Evolutionary conservation across 768 basidiomycete species (phyloP).

Genomic region (Leccinum uliginosum): DNA sequence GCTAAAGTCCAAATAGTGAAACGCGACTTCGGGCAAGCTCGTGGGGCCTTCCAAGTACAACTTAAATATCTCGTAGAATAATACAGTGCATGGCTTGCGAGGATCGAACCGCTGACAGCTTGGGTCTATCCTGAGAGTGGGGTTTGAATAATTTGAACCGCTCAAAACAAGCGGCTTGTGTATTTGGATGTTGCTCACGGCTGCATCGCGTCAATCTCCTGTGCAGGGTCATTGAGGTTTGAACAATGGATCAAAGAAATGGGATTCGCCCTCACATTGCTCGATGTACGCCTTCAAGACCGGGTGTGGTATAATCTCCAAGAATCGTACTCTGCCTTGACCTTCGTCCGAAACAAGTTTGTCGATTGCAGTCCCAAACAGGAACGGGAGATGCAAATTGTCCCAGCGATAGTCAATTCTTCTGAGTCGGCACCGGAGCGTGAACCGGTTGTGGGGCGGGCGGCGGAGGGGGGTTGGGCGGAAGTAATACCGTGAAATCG

Average conservation of each 20-base stretch:
- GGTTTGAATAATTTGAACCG: too few relatives aligned
- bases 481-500: too few relatives aligned
- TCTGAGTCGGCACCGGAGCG: too few relatives aligned
- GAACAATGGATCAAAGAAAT: slow-evolving; percentile 29
- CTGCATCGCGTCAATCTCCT: slow-evolving; percentile 33
- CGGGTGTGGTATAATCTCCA: slow-evolving; percentile 33
- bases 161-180: slow-evolving; percentile 28
- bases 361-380: slow-evolving; percentile 32
- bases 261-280: slow-evolving; percentile 31
- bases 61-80: slow-evolving; percentile 29
- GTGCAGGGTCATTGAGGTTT: slow-evolving; percentile 24
- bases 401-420: slow-evolving; percentile 31
- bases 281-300: slow-evolving; percentile 32
- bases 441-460: too few relatives aligned
- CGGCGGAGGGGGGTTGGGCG: too few relatives aligned
- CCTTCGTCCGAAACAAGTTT: slow-evolving; percentile 28
- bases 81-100: too few relatives aligned
- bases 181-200: slow-evolving; percentile 24
- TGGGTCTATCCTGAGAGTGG: too few relatives aligned
- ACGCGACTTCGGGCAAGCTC: slow-evolving; percentile 19
- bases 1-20: slow-evolving; percentile 21
- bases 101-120: too few relatives aligned
- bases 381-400: slow-evolving; percentile 33
- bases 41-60: slow-evolving; percentile 24
- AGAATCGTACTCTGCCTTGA: slow-evolving; percentile 22